Conservation (phyloP, 1,139 yeast genomes). For the Yamadazyma jaroonii region DNA sequence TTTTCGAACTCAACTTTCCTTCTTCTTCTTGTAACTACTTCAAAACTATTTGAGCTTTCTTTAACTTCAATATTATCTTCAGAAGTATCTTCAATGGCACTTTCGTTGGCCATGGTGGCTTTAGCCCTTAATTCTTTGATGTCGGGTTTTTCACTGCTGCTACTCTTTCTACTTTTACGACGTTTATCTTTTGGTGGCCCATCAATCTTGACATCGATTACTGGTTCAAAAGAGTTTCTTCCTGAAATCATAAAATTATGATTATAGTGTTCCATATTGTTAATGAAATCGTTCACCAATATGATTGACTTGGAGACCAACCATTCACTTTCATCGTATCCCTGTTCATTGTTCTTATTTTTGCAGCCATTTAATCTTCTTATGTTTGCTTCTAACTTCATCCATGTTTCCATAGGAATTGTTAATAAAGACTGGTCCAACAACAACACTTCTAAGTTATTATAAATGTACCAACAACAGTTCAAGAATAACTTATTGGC, state of each 20-base stretch:
- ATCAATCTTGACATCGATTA: slow-evolving; percentile 39
- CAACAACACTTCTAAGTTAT: slow-evolving; percentile 62
- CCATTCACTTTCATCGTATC: slow-evolving; percentile 14
- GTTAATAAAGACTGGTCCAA: slow-evolving; percentile 42
- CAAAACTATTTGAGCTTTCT: slow-evolving; percentile 26
- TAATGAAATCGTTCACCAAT: slow-evolving; percentile 28
- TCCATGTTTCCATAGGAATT: slow-evolving; percentile 25
- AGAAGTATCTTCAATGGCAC: slow-evolving; percentile 8
- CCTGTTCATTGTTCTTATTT: slow-evolving; percentile 15
- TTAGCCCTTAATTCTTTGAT: slow-evolving; percentile 22
- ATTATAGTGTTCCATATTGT: slow-evolving; percentile 40
- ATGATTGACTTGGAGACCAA: slow-evolving; percentile 21
- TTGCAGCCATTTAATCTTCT: slow-evolving; percentile 28
- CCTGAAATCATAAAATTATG: slow-evolving; percentile 50
- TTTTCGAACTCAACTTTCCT: slow-evolving; percentile 15
- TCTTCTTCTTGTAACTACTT: slow-evolving; percentile 25
- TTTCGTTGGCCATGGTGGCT: slow-evolving; percentile 11
- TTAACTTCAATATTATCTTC: slow-evolving; percentile 3
- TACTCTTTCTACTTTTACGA: slow-evolving; percentile 29
- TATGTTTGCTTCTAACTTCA: slow-evolving; percentile 28
- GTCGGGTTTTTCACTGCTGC: slow-evolving; percentile 16
- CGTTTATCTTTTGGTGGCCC: slow-evolving; percentile 16
- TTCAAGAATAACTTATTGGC: slow-evolving; percentile 57
- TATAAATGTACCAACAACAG: slow-evolving; percentile 67
- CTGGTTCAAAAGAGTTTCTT: slow-evolving; percentile 42